These are phyloP conservation scores for Hypomyces rosellus DNA, from an alignment of 2,329 filamentous ascomycete genomes.

Conservation along the genomic window DNA sequence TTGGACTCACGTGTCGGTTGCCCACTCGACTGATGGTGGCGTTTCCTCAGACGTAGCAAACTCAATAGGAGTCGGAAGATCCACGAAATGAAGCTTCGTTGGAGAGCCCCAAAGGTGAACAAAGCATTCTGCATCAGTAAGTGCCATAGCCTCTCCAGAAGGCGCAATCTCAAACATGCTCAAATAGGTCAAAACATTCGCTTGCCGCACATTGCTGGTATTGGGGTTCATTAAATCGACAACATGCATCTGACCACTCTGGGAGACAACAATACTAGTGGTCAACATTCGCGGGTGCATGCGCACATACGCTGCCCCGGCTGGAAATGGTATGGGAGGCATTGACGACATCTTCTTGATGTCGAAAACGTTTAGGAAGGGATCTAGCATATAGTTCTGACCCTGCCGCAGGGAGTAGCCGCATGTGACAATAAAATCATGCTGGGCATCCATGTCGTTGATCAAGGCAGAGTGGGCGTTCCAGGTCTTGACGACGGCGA, in stretches of 20 bases:
- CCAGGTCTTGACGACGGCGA: conserved; percentile 79
- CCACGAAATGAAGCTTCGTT: conserved; percentile 78
- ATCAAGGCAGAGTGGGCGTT: conserved; percentile 83
- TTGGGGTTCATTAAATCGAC: conserved; percentile 94
- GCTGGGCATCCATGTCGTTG: conserved; percentile 95
- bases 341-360: conserved; percentile 84
- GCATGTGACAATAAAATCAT: conserved; percentile 92
- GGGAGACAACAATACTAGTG: conserved; percentile 88
- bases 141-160: conserved; percentile 76
- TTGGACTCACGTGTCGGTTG: conserved; percentile 56
- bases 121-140: conserved; percentile 71
- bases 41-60: conserved; percentile 63
- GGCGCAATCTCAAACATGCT: conserved; percentile 79
- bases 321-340: conserved; percentile 85
- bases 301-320: conserved; percentile 86
- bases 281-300: conserved; percentile 96
- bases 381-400: conserved; percentile 73
- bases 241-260: conserved; percentile 88
- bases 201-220: conserved; percentile 76
- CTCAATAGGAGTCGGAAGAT: conserved; percentile 70
- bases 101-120: conserved; percentile 87
- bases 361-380: conserved; percentile 92
- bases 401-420: conserved; percentile 79
- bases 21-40: conserved; percentile 59
- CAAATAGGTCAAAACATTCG: conserved; percentile 68